Percentiles rank a stretch among this genome's conserved stretches.
These are phyloP conservation scores for Senna siamea DNA, from an alignment of 306 rosid genomes.

Conservation along the genomic window DNA sequence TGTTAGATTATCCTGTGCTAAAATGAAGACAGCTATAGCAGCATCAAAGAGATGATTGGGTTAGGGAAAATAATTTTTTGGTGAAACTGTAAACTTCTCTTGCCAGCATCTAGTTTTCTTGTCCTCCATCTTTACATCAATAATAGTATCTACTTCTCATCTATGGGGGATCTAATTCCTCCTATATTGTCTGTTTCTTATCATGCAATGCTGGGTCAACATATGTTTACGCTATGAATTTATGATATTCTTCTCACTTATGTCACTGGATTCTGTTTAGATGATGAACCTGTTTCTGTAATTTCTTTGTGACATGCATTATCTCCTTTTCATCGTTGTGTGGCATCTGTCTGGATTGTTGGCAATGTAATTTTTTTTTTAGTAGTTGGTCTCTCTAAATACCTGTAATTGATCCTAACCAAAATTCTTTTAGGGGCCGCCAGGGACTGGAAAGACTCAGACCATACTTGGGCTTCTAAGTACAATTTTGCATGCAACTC, in stretches of 20 bases:
- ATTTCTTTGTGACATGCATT: constrained; percentile 32
- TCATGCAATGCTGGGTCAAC: constrained; percentile 15
- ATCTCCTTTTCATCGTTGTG: constrained; percentile 18
- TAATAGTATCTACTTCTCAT: background rate
- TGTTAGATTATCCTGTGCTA: background rate
- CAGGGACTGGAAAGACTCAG: constrained; percentile 98
- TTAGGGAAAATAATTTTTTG: background rate
- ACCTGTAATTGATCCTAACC: constrained; percentile 43
- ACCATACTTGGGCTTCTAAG: constrained; percentile 94
- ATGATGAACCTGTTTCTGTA: constrained; percentile 24
- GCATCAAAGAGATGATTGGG: background rate
- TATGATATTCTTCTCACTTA: constrained; percentile 6
- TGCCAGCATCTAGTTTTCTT: background rate
- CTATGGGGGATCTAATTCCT: background rate
- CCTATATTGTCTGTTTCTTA: constrained; percentile 27
- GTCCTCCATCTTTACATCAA: background rate
- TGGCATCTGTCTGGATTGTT: constrained; percentile 27
- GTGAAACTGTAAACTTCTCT: background rate
- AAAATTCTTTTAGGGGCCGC: constrained; percentile 82
- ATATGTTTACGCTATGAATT: background rate
- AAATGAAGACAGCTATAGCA: background rate
- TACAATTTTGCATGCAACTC: constrained; percentile 91
- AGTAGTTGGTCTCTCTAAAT: constrained; percentile 1
- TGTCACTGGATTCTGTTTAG: constrained; percentile 30
- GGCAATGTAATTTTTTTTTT: constrained; percentile 9